Evolutionary conservation across 139 green algal genomes (phyloP).

Genomic region (Spirogloea muscicola): DNA sequence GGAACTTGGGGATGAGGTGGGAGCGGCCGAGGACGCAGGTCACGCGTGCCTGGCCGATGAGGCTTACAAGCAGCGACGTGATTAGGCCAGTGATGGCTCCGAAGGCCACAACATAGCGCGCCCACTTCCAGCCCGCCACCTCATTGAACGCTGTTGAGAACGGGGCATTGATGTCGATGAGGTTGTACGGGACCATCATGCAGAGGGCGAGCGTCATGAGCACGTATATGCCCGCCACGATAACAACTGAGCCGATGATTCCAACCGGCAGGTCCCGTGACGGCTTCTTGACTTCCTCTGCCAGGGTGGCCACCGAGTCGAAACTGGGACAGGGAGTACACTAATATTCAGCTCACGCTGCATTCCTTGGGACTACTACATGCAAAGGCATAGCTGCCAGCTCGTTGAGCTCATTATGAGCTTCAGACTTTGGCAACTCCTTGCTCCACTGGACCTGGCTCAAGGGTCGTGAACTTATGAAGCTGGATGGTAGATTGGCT

Average conservation of each 20-base stretch:
- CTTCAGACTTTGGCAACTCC: too few species aligned
- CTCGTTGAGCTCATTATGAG: too few species aligned
- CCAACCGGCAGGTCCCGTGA: conserved; percentile 60
- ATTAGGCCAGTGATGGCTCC: conserved; percentile 39
- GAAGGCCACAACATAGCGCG: conserved; percentile 34
- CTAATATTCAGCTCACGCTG: too few species aligned
- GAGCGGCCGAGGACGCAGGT: conserved; percentile 73
- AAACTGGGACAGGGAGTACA: conserved; percentile 52
- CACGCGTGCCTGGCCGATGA: conserved; percentile 75
- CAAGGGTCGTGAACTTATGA: too few species aligned
- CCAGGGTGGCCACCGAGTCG: conserved; percentile 61
- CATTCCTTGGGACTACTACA: too few species aligned
- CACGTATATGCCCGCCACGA: conserved; percentile 64
- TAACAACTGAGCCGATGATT: conserved; percentile 56
- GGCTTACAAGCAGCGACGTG: conserved; percentile 38
- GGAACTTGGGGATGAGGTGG: conserved; percentile 63
- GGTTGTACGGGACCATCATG: conserved; percentile 51
- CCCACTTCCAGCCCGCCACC: conserved; percentile 27
- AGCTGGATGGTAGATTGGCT: too few species aligned
- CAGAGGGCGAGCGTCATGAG: conserved; percentile 51
- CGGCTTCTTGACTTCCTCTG: conserved; percentile 63
- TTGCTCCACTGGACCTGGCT: too few species aligned
- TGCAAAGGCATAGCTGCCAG: too few species aligned
- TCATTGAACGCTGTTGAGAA: conserved; percentile 52
- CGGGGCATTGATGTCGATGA: conserved; percentile 56